Conservation (phyloP, 2,329 filamentous ascomycete genomes). For the Pseudocercospora pini-densiflorae region DNA sequence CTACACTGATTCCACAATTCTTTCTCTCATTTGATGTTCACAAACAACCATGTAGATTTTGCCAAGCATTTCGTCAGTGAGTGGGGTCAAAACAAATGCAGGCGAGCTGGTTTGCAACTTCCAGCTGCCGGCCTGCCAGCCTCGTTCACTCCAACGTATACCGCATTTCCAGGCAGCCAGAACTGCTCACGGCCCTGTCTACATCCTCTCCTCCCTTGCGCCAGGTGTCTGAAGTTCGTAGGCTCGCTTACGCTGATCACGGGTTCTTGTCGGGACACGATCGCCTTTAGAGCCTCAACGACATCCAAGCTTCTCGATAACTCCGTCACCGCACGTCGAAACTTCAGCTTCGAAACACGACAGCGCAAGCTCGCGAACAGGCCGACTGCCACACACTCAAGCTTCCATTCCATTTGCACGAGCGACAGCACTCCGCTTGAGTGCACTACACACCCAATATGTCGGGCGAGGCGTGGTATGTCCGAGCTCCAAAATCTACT, state of each 20-base stretch:
- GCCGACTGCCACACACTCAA: not conserved
- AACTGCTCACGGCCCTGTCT: not conserved
- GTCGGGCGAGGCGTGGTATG: conserved; percentile 46
- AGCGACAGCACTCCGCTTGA: conserved; percentile 4
- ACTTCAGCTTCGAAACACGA: conserved; percentile 7
- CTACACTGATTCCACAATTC: too few relatives aligned
- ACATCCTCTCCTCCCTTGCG: conserved; percentile 12
- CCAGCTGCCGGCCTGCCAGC: not conserved
- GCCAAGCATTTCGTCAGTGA: not conserved
- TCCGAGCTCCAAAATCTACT: conserved; percentile 6
- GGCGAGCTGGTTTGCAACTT: not conserved
- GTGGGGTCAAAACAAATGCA: not conserved
- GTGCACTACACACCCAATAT: conserved; percentile 33
- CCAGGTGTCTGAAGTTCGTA: not conserved
- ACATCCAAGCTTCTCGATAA: conserved; percentile 10
- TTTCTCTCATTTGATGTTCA: too few relatives aligned
- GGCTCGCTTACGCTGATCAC: conserved; percentile 10
- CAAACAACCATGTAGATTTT: not conserved
- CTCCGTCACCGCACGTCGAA: conserved; percentile 11
- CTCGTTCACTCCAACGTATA: not conserved
- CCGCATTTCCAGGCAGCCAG: not conserved
- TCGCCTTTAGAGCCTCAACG: conserved; percentile 17
- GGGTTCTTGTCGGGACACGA: conserved; percentile 19
- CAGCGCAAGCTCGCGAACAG: not conserved
- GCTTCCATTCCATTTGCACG: conserved; percentile 10